phyloP scores from a whole-genome alignment of 331 rosid genomes.

The Rosa hybrid region DNA sequence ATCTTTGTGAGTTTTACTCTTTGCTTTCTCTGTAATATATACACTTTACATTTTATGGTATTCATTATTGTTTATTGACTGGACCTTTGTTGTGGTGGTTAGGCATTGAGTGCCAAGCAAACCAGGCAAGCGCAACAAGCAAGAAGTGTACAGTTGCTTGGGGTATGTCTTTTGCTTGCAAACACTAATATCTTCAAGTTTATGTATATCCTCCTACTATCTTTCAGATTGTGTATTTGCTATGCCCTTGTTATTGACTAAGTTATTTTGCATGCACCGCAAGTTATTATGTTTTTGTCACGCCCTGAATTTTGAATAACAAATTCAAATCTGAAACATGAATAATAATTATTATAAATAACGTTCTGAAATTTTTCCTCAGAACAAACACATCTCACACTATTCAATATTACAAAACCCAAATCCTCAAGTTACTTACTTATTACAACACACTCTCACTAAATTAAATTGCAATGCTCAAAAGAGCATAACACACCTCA shows the following conservation, averaged over 20 bases:
- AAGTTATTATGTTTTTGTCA: background rate
- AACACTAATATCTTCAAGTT: background rate
- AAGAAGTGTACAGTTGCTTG: conserved; percentile 97
- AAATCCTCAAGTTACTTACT: too few relatives aligned
- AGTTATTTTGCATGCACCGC: background rate
- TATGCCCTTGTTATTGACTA: background rate
- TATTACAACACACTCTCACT: too few relatives aligned
- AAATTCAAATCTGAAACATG: too few relatives aligned
- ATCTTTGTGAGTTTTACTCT: conserved; percentile 64
- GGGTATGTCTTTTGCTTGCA: conserved; percentile 48
- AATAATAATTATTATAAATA: too few relatives aligned
- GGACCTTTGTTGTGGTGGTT: conserved; percentile 7
- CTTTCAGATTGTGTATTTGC: background rate
- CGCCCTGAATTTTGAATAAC: too few relatives aligned
- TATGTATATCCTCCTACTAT: background rate
- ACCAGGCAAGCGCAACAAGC: conserved; percentile 93
- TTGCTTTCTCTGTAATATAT: background rate
- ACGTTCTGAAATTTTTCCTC: too few relatives aligned
- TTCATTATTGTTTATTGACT: background rate
- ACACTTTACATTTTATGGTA: background rate
- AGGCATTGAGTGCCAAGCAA: conserved; percentile 98
- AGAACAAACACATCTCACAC: too few relatives aligned
- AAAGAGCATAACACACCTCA: too few relatives aligned
- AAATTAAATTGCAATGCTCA: too few relatives aligned
- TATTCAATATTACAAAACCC: too few relatives aligned